These are phyloP conservation scores for Voacanga thouarsii DNA, from an alignment of 257 asterid genomes.

Conservation along the genomic window DNA sequence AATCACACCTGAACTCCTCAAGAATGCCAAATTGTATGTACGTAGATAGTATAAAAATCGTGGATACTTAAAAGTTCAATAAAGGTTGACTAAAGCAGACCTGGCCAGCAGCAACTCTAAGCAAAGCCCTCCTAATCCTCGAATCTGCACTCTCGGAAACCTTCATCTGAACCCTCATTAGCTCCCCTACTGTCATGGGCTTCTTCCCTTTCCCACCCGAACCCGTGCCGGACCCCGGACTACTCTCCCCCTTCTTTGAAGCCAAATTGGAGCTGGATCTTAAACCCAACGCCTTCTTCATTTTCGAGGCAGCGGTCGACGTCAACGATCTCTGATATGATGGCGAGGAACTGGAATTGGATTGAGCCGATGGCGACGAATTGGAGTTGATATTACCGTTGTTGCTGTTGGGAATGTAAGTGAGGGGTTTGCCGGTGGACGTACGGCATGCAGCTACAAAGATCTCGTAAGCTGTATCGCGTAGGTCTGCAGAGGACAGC, in stretches of 20 bases:
- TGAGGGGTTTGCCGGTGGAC: slow-evolving; percentile 33
- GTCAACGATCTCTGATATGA: slow-evolving; percentile 73
- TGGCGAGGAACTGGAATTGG: slow-evolving; percentile 35
- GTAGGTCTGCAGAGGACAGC: slow-evolving; percentile 4
- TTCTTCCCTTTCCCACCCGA: slow-evolving; percentile 65
- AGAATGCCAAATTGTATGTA: not conserved
- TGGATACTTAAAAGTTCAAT: not conserved
- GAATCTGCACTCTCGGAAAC: slow-evolving; percentile 75
- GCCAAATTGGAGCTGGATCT: slow-evolving; percentile 64
- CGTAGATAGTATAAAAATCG: not conserved
- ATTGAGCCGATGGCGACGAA: slow-evolving; percentile 21
- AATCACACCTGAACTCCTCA: not conserved
- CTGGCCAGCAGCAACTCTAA: slow-evolving; percentile 98
- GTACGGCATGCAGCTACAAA: slow-evolving; percentile 12
- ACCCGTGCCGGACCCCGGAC: slow-evolving; percentile 33
- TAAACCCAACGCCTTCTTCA: slow-evolving; percentile 96
- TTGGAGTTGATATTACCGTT: not conserved
- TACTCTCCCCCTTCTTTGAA: slow-evolving; percentile 37
- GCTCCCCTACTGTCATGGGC: slow-evolving; percentile 83
- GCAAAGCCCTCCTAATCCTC: slow-evolving; percentile 83
- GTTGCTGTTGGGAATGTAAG: slow-evolving; percentile 35
- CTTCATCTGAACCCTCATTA: slow-evolving; percentile 87
- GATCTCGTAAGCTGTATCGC: slow-evolving; percentile 18
- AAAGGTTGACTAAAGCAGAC: slow-evolving; percentile 31
- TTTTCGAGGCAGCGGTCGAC: slow-evolving; percentile 91